Base-by-base conservation (phyloP, 441 rosid genomes). In the Populus hybrid region DNA sequence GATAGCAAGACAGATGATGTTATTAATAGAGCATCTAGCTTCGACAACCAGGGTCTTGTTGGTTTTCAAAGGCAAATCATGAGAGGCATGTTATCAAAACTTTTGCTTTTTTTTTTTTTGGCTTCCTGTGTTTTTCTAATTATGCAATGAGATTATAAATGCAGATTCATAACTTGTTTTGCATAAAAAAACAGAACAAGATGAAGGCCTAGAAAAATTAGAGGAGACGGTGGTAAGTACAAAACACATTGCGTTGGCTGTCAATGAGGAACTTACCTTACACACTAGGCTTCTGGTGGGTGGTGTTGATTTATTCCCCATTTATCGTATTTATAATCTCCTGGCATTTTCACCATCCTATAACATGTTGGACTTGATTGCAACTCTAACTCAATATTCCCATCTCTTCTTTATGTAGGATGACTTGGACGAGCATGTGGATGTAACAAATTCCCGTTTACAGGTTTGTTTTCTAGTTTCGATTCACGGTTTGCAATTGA, bases 111-210 rank as follows among this genome's bases (percentile, higher is more conserved):
- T 42, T 1, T 4, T 46, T 3, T 11, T 14, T 12, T 14, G 14
- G 19, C 18, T 5, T 46, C 12, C 57, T 46, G 6, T 46, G 57
- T 12, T 46, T 46, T 46, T 46, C 19, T 12, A 1, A 46, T 12
- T 46, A 4, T 46, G 57, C 57, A 46, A 46, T 24, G 24, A 24
- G 24, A 24, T 24, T 24, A 24, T 24, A 24, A 24, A 24, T 46
- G 19, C 57, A 12, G 6, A 46, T 46, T 46, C 19, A 12, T 46
- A 1, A 46, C 57, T 46, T 46, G 19, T 46, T 46, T 14, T 46
- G 57, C 18, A 46, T 46, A 46, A 38, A 35, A 19, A 26, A 70
- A 50, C 73, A 70, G 73, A 70, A 70, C 73, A 70, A 70, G 73
- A 70, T 36, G 73, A 35, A n/a, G 73, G 53, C 57, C 57, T 46